Percentiles rank a stretch among this genome's conserved stretches.
These are phyloP conservation scores for Kockiozyma suomiensis DNA, from an alignment of 805 yeast genomes.

Conservation along the genomic window DNA sequence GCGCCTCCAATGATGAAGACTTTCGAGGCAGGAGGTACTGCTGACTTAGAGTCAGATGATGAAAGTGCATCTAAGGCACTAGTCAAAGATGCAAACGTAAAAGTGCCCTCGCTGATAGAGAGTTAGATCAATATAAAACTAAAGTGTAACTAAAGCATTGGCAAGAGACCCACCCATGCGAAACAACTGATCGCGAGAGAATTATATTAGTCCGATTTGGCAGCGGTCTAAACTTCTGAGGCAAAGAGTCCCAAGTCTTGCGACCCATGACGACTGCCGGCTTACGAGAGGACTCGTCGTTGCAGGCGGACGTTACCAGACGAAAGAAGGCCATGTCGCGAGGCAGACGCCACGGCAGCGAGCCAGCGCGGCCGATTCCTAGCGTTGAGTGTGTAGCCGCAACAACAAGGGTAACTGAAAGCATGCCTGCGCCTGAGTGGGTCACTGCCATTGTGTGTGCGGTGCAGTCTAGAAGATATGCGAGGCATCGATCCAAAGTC, in stretches of 20 bases:
- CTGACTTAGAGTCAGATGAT: background rate
- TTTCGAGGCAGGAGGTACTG: conserved; percentile 16
- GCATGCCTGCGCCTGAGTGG: conserved; percentile 3
- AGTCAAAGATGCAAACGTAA: conserved; percentile 17
- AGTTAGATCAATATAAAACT: background rate
- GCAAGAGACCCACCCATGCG: conserved; percentile 16
- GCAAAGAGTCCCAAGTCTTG: conserved; percentile 94
- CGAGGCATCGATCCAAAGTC: background rate
- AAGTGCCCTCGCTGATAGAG: conserved; percentile 9
- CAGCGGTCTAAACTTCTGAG: conserved; percentile 78
- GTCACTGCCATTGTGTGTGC: background rate
- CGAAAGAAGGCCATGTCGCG: conserved; percentile 85
- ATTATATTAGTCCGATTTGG: conserved; percentile 75
- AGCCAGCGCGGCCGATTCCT: conserved; percentile 84
- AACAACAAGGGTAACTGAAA: conserved; percentile 62
- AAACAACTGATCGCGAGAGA: conserved; percentile 54
- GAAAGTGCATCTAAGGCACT: conserved; percentile 17
- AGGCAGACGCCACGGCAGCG: conserved; percentile 83
- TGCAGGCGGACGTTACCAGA: conserved; percentile 60
- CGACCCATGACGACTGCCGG: conserved; percentile 96
- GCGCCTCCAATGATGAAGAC: conserved; percentile 93
- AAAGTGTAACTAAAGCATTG: background rate
- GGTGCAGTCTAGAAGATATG: background rate
- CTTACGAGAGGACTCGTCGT: conserved; percentile 38
- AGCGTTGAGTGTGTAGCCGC: conserved; percentile 75